Conservation (phyloP, 192 early-diverging fungal species). For the Pilaira anomala region DNA sequence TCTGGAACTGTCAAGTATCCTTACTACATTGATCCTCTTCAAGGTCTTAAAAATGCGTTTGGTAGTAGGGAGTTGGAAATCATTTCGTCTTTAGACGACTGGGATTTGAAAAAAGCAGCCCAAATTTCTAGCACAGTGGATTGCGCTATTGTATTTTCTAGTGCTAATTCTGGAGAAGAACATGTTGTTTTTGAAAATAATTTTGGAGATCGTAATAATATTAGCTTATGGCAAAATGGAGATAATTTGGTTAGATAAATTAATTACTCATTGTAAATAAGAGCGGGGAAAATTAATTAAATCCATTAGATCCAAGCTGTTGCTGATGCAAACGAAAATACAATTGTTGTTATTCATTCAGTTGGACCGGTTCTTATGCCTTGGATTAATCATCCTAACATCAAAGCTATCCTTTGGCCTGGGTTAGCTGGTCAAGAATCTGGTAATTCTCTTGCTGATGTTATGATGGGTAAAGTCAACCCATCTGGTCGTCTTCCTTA, state of each 20-base stretch:
- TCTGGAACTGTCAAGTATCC: slow-evolving; percentile 25
- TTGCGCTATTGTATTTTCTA: slow-evolving; percentile 44
- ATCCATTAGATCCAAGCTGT: slow-evolving; percentile 38
- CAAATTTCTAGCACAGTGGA: slow-evolving; percentile 35
- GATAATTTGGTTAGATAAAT: slow-evolving; percentile 43
- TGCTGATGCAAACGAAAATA: slow-evolving; percentile 50
- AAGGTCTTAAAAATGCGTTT: slow-evolving; percentile 19
- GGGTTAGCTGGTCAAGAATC: slow-evolving; percentile 63
- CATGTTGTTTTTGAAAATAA: slow-evolving; percentile 44
- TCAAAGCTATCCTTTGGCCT: slow-evolving; percentile 54
- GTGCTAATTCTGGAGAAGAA: slow-evolving; percentile 30
- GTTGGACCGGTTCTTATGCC: slow-evolving; percentile 59
- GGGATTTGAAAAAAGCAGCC: slow-evolving; percentile 5
- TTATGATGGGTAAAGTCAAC: slow-evolving; percentile 62
- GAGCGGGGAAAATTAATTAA: background rate
- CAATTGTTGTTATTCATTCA: slow-evolving; percentile 54
- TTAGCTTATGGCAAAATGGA: slow-evolving; percentile 55
- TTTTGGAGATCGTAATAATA: slow-evolving; percentile 54
- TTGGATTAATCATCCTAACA: slow-evolving; percentile 58
- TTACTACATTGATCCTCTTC: slow-evolving; percentile 24
- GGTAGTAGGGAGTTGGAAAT: slow-evolving; percentile 13
- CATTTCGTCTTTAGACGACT: slow-evolving; percentile 4
- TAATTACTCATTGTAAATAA: background rate
- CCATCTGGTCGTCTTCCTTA: slow-evolving; percentile 62
- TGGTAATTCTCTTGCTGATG: slow-evolving; percentile 63